Percentiles rank a stretch among this genome's conserved stretches.
phyloP scores from a whole-genome alignment of 768 basidiomycete genomes.

The Leccinum uliginosum region DNA sequence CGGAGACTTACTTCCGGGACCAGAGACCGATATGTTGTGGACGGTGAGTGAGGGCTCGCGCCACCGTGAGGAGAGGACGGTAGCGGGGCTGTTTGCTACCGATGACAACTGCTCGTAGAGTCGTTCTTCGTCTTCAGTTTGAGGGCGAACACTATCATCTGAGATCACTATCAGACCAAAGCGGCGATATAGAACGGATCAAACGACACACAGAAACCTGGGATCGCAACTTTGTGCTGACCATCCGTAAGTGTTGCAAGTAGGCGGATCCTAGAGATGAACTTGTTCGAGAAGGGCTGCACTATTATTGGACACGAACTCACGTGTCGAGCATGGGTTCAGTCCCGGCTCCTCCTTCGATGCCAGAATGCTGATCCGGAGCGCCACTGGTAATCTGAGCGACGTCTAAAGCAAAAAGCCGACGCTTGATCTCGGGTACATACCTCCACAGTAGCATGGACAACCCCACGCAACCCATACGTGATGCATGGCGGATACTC shows the following conservation, averaged over 20 bases:
- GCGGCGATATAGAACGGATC: background rate
- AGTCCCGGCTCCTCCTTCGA: constrained; percentile 81
- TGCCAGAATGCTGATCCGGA: constrained; percentile 88
- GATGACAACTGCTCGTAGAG: constrained; percentile 66
- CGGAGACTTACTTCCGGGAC: constrained; percentile 59
- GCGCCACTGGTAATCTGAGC: constrained; percentile 61
- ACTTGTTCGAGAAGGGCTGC: background rate
- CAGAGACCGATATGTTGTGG: constrained; percentile 80
- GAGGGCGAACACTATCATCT: constrained; percentile 76
- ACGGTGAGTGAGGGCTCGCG: constrained; percentile 87
- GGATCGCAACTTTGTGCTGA: constrained; percentile 59
- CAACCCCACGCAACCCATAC: constrained; percentile 90
- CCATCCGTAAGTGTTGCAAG: constrained; percentile 65
- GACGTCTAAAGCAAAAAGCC: background rate
- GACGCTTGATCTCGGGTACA: background rate
- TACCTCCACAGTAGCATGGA: constrained; percentile 80
- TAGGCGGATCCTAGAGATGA: constrained; percentile 59
- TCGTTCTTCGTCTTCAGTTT: constrained; percentile 61
- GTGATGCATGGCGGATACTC: constrained; percentile 91
- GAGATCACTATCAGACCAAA: background rate
- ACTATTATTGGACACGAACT: constrained; percentile 12
- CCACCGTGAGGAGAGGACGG: constrained; percentile 76
- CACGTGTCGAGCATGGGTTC: constrained; percentile 97
- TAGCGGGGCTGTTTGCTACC: constrained; percentile 63
- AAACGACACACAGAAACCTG: constrained; percentile 71